Evolutionary conservation across 306 rosid genomes (phyloP).

Genomic region (Gleditsia sinensis): DNA sequence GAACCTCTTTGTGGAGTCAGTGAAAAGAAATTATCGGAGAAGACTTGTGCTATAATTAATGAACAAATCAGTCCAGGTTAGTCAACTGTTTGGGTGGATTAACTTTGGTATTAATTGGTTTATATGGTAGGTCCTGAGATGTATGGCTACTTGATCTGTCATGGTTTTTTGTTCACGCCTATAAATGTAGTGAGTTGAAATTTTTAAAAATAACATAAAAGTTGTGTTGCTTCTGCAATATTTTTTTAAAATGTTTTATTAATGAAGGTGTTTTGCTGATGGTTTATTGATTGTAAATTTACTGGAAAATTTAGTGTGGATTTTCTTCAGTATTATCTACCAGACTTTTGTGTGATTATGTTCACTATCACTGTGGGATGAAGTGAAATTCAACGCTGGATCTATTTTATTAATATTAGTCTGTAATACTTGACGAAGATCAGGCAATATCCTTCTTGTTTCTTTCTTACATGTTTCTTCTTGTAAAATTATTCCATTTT

Average conservation of each 20-base stretch:
- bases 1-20: not conserved
- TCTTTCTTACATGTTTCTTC: not conserved
- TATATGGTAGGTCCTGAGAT: not conserved
- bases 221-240: no score
- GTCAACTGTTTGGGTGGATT: not conserved
- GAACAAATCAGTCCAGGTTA: conserved; percentile 52
- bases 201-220: no score
- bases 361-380: not conserved
- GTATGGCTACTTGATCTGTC: not conserved
- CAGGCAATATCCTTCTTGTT: not conserved
- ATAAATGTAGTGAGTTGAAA: not conserved
- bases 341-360: not conserved
- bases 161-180: not conserved
- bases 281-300: no score
- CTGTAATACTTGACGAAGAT: not conserved
- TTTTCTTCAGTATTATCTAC: not conserved
- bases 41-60: conserved; percentile 2
- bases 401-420: not conserved
- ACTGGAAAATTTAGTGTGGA: no score
- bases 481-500: conserved; percentile 20
- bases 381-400: not conserved
- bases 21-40: conserved; percentile 32
- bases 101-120: not conserved
- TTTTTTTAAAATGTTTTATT: no score
- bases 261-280: no score